Evolutionary conservation across 164 flowering plant species (phyloP).

Genomic region (Magnolia sinica): DNA sequence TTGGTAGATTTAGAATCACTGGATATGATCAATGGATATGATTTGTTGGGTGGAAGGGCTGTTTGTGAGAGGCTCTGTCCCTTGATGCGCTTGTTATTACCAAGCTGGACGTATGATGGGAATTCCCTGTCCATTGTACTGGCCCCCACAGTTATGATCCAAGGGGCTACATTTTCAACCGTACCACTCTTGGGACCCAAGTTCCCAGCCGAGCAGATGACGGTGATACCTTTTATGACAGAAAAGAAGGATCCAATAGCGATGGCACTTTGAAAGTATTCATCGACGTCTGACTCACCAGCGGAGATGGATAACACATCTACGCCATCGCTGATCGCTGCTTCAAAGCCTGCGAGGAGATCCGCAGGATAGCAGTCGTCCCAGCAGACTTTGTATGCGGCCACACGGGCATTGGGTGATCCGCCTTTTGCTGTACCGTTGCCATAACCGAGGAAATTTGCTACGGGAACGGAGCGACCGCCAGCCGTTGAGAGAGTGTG

Average conservation of each 20-base stretch:
- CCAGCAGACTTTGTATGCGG: slow-evolving; percentile 16
- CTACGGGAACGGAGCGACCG: slow-evolving; percentile 14
- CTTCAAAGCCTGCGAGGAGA: slow-evolving; percentile 10
- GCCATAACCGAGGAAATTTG: slow-evolving; percentile 8
- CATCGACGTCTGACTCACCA: neutral
- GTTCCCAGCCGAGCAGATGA: slow-evolving; percentile 5
- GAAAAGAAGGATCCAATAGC: slow-evolving; percentile 11
- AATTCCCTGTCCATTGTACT: slow-evolving; percentile 8
- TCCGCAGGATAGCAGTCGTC: slow-evolving; percentile 5
- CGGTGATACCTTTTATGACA: neutral
- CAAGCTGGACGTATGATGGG: slow-evolving; percentile 4
- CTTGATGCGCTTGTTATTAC: slow-evolving; percentile 24
- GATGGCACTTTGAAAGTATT: neutral
- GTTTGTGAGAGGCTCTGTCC: slow-evolving; percentile 65
- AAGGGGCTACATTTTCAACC: slow-evolving; percentile 6
- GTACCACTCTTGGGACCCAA: neutral
- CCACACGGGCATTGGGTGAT: slow-evolving; percentile 19
- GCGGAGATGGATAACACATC: slow-evolving; percentile 9
- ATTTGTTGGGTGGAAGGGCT: slow-evolving; percentile 20
- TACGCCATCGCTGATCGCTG: slow-evolving; percentile 9
- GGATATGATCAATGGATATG: slow-evolving; percentile 32
- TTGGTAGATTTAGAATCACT: slow-evolving; percentile 28
- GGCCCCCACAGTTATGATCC: slow-evolving; percentile 12
- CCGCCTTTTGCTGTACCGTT: slow-evolving; percentile 16
- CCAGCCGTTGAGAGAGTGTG: slow-evolving; percentile 25